Conservation (phyloP, 768 basidiomycete genomes). For the Russula sp. region DNA sequence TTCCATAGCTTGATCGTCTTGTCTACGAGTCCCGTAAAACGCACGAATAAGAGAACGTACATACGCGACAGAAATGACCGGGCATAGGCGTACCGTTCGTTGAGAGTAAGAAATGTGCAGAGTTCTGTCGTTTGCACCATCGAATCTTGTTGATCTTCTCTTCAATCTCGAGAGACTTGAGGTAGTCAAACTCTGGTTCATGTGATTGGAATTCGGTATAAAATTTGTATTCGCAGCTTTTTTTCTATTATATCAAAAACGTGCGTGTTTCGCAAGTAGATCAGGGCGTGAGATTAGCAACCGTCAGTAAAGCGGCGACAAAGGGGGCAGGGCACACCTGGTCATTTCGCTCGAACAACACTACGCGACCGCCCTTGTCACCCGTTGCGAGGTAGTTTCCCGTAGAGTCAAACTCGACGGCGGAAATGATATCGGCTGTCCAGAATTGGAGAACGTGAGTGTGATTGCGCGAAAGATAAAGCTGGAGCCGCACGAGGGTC, state of each 20-base stretch:
- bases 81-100: slow-evolving; percentile 74
- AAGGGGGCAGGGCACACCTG: slow-evolving; percentile 53
- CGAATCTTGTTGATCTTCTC: slow-evolving; percentile 99
- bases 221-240: slow-evolving; percentile 99
- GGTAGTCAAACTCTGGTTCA: slow-evolving; percentile 99
- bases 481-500: slow-evolving; percentile 7
- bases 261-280: slow-evolving; percentile 15
- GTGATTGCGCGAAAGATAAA: slow-evolving; percentile 18
- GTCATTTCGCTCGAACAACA: slow-evolving; percentile 98
- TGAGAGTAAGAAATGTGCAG: slow-evolving; percentile 93
- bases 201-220: slow-evolving; percentile 99
- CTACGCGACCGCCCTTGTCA: slow-evolving; percentile 98
- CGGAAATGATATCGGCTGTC: slow-evolving; percentile 98
- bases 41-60: slow-evolving; percentile 18
- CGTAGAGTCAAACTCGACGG: slow-evolving; percentile 99
- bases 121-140: slow-evolving; percentile 98
- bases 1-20: slow-evolving; percentile 99
- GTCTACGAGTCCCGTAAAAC: slow-evolving; percentile 49
- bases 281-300: slow-evolving; percentile 28
- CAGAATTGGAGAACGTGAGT: slow-evolving; percentile 14
- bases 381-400: slow-evolving; percentile 99
- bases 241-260: slow-evolving; percentile 64
- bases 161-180: slow-evolving; percentile 99
- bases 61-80: slow-evolving; percentile 10
- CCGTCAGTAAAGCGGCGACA: slow-evolving; percentile 6